Evolutionary conservation across 2,329 filamentous ascomycete genomes (phyloP), one percentile per base, ranked within the genome.

Genomic region (Neonectria faginata): DNA sequence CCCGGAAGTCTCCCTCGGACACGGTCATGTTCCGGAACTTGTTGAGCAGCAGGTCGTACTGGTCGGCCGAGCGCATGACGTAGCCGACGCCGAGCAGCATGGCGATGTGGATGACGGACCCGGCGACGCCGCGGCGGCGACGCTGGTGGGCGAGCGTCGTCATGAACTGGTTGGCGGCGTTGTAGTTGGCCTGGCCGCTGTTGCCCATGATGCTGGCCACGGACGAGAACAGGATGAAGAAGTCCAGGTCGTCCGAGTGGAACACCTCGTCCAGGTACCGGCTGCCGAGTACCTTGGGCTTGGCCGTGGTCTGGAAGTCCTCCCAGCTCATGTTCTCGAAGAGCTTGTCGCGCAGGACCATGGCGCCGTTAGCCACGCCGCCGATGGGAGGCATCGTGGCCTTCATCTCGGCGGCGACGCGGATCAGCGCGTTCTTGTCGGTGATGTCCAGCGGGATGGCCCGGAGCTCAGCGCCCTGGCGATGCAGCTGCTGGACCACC

Each of bases 181-280:
- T 78, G 70, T 89, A 89, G 3, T 85, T 84, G 5, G 84, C 82
- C 65, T 88, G 85, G 0, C 82, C 83, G 50, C 79, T 78, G 72
- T 84, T 84, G 0, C 84, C 85, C 14, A 86, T 83, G 2, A 83
- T 78, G n/a, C 84, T 81, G 3, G 84, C 81, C 0, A 82, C 80
- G 3, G 84, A 85, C 0, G 86, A 88, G n/a, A 86, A 81, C 27
- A 82, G 79, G 25, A 85, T 76, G 74, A 88, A 88, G 76, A 88
- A 87, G 72, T 86, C 83, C 1, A 85, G 77, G 29, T 48, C 16
- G 4, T 44, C 27, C 5, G 27, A 18, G 27, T 33, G 6, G 47
- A 51, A 51, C 3, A 42, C 25, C 25, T 45, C 25, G 14, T 31
- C 47, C 27, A 51, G n/a, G 20, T 51, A 20, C n/a, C 27, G 47